Percentiles rank a stretch among this genome's conserved stretches.
These are phyloP conservation scores for Piedraia hortae DNA, from an alignment of 2,329 filamentous ascomycete species.

Conservation along the genomic window DNA sequence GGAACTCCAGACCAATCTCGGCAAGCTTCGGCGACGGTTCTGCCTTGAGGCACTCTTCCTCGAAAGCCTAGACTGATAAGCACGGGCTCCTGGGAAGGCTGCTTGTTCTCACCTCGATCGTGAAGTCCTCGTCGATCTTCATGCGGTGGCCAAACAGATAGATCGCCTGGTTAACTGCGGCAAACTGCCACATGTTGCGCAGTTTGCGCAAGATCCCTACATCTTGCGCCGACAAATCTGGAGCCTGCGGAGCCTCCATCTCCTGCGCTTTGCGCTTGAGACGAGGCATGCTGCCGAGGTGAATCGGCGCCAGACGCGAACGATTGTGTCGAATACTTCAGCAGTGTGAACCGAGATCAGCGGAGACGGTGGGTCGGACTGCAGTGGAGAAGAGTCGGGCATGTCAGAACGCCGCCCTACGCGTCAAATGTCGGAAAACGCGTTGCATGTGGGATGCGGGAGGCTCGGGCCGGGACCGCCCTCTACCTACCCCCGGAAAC, in stretches of 20 bases:
- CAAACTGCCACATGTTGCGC: slow-evolving; percentile 86
- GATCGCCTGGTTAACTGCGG: slow-evolving; percentile 80
- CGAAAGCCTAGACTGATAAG: slow-evolving; percentile 45
- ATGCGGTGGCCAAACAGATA: slow-evolving; percentile 68
- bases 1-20: slow-evolving; percentile 58
- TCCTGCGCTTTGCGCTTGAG: slow-evolving; percentile 29
- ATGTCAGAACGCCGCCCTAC: too few species aligned
- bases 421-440: too few species aligned
- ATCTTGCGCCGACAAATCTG: slow-evolving; percentile 6
- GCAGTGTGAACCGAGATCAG: too few species aligned
- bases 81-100: slow-evolving; percentile 2
- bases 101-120: slow-evolving; percentile 50
- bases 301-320: too few species aligned
- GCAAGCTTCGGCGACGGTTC: slow-evolving; percentile 41
- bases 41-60: slow-evolving; percentile 63
- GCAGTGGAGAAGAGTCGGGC: too few species aligned
- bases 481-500: too few species aligned
- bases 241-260: slow-evolving; percentile 12
- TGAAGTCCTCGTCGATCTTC: slow-evolving; percentile 69
- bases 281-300: slow-evolving; percentile 24
- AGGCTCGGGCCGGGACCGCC: too few species aligned
- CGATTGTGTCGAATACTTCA: too few species aligned
- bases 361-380: too few species aligned
- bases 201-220: slow-evolving; percentile 33
- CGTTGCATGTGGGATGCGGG: too few species aligned